Percentiles rank a stretch among this genome's conserved stretches.
phyloP scores from a whole-genome alignment of 306 rosid genomes.

The Cucurbita ficifolia region DNA sequence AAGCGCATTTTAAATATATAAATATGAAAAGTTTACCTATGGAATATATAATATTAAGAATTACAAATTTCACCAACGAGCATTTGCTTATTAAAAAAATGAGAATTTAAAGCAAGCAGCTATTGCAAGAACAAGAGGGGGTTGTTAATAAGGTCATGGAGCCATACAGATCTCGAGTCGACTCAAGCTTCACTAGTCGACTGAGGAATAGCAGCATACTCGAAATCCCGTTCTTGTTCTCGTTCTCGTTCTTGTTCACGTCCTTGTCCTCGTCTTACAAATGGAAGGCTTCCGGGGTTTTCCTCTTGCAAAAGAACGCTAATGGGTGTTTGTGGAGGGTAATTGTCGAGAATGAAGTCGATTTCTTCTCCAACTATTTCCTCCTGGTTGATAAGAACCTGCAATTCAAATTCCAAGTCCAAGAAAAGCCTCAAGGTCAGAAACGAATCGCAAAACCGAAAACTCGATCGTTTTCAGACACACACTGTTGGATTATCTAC shows the following conservation, averaged over 20 bases:
- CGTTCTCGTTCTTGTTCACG: constrained; percentile 1
- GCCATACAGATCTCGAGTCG: background rate
- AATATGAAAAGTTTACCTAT: background rate
- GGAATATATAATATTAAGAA: background rate
- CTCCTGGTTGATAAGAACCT: constrained; percentile 65
- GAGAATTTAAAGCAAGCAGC: background rate
- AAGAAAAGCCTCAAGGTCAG: background rate
- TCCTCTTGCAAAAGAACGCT: constrained; percentile 51
- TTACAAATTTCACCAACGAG: background rate
- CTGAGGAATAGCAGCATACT: constrained; percentile 30
- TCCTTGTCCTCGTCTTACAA: constrained; percentile 22
- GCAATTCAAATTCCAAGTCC: constrained; percentile 8
- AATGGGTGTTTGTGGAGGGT: constrained; percentile 76
- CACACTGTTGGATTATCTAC: constrained; percentile 19
- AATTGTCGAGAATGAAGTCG: constrained; percentile 51
- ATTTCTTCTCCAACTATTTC: constrained; percentile 76
- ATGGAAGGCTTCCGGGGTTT: constrained; percentile 51
- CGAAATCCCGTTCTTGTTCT: constrained; percentile 28
- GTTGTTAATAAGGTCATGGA: background rate
- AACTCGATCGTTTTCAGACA: background rate
- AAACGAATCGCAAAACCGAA: background rate
- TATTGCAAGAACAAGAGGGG: background rate
- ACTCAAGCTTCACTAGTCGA: constrained; percentile 30
- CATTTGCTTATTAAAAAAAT: background rate
- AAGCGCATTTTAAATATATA: background rate